These are phyloP conservation scores for Malus sieversii DNA, from an alignment of 306 rosid genomes.

Conservation along the genomic window DNA sequence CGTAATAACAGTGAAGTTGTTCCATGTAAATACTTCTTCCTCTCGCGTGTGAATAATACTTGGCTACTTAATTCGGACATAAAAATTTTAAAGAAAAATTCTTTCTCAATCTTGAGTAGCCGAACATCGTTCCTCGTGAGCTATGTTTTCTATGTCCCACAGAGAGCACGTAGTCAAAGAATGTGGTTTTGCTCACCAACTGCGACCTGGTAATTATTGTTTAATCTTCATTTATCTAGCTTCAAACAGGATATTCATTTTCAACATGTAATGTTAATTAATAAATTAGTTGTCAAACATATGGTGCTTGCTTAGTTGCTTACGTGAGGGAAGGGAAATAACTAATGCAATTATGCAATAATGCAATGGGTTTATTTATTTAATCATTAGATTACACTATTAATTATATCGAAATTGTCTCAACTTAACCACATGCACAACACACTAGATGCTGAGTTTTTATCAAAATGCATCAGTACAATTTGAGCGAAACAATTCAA, in stretches of 20 bases:
- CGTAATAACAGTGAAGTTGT: too few relatives aligned
- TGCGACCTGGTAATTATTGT: background rate
- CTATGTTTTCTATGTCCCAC: background rate
- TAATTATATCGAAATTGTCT: too few relatives aligned
- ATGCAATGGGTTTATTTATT: background rate
- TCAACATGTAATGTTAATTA: background rate
- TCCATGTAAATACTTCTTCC: too few relatives aligned
- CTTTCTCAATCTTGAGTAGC: accelerated
- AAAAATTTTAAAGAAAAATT: too few relatives aligned
- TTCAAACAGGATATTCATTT: background rate
- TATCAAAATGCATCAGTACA: too few relatives aligned
- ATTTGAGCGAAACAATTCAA: too few relatives aligned
- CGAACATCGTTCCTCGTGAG: too few relatives aligned
- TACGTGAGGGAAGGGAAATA: background rate
- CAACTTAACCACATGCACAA: too few relatives aligned
- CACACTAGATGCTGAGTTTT: too few relatives aligned
- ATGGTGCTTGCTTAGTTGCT: background rate
- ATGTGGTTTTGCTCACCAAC: slow-evolving; percentile 10
- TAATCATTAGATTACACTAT: background rate
- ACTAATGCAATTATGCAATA: background rate
- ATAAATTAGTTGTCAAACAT: background rate
- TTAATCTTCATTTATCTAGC: background rate
- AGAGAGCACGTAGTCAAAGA: background rate
- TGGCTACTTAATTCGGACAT: too few relatives aligned
- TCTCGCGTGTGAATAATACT: too few relatives aligned